Conservation (phyloP, 768 basidiomycete genomes). For the Mycena olivaceomarginata region DNA sequence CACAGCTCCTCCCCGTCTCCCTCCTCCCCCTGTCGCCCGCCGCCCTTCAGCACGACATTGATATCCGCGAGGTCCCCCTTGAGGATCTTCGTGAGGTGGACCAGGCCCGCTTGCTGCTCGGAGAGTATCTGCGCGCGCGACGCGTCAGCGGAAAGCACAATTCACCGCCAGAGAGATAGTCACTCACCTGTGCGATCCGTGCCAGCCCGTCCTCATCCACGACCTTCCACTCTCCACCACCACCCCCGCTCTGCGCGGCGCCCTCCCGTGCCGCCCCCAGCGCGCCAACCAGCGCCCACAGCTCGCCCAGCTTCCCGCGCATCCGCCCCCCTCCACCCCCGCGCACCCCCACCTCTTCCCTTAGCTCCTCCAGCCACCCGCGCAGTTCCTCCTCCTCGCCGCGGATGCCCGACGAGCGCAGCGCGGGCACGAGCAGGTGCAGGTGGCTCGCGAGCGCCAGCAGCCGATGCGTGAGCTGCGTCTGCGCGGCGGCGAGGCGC, state of each 20-base stretch:
- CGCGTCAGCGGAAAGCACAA: too few species aligned
- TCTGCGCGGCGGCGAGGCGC: constrained; percentile 75
- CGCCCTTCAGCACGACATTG: too few species aligned
- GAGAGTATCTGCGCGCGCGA: too few species aligned
- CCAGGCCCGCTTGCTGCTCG: too few species aligned
- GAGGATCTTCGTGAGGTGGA: too few species aligned
- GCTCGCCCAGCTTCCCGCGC: constrained; percentile 85
- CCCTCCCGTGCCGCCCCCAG: constrained; percentile 76
- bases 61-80: too few species aligned
- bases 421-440: constrained; percentile 85
- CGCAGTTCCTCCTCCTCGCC: constrained; percentile 89
- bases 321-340: constrained; percentile 66
- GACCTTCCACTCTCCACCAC: constrained; percentile 44
- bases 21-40: too few species aligned
- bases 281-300: constrained; percentile 91
- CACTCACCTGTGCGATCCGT: too few species aligned
- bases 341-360: constrained; percentile 77
- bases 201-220: not conserved
- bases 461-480: constrained; percentile 83
- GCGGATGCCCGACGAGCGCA: constrained; percentile 84
- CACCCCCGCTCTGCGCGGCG: not conserved
- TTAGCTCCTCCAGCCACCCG: constrained; percentile 81
- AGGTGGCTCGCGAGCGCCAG: constrained; percentile 83
- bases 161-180: too few species aligned
- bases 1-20: too few species aligned